A percentile compares a stretch with the other conserved stretches of the same genome.
phyloP scores from a whole-genome alignment of 768 basidiomycete species.

The Russula virescens region DNA sequence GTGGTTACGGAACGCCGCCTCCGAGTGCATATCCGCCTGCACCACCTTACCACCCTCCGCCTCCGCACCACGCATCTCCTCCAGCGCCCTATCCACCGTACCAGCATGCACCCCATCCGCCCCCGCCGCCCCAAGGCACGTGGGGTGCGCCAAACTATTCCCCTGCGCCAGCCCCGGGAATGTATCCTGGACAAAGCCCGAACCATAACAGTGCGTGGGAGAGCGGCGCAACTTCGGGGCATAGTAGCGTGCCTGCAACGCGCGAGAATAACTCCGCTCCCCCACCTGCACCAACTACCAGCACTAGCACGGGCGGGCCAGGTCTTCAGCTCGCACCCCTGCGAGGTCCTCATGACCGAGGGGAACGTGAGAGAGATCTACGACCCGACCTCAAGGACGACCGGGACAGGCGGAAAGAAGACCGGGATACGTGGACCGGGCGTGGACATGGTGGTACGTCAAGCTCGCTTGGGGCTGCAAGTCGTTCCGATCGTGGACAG shows the following conservation, averaged over 20 bases:
- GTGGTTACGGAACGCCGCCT: conserved; percentile 16
- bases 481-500: conserved; percentile 2
- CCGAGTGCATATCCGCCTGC: conserved; percentile 5
- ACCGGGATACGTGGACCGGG: conserved; percentile 7
- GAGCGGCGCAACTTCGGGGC: conserved; percentile 1
- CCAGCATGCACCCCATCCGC: conserved; percentile 12
- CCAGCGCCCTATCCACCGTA: conserved; percentile 17
- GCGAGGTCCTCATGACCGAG: conserved; percentile 3
- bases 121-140: conserved; percentile 15
- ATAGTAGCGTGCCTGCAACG: background rate
- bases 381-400: conserved; percentile 18
- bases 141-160: conserved; percentile 5
- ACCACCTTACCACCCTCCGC: conserved; percentile 12
- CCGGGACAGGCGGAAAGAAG: conserved; percentile 15
- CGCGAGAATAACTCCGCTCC: conserved; percentile 3
- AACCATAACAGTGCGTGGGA: conserved; percentile 10
- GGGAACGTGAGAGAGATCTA: conserved; percentile 12
- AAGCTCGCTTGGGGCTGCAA: background rate
- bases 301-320: background rate
- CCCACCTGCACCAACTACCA: background rate
- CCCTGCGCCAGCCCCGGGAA: conserved; percentile 8
- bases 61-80: conserved; percentile 13
- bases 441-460: conserved; percentile 1
- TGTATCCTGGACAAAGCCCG: conserved; percentile 9
- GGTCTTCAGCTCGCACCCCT: conserved; percentile 20